phyloP scores from a whole-genome alignment of 768 basidiomycete genomes.

The Leucocoprinus leucothites region DNA sequence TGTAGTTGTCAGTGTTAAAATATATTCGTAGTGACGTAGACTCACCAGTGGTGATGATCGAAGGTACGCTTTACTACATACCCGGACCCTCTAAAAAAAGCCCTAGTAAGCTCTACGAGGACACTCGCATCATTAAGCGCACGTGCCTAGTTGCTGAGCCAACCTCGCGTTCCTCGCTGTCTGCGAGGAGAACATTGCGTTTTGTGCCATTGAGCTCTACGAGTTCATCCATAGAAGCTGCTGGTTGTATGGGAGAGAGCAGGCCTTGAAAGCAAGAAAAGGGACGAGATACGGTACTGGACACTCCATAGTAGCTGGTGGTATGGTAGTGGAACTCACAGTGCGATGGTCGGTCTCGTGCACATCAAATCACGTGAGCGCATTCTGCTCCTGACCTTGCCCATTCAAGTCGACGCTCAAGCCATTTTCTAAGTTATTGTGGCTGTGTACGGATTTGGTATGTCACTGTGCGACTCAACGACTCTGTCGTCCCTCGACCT shows the following conservation, averaged over 20 bases:
- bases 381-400: no score
- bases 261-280: no score
- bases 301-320: no score
- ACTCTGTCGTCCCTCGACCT: no score
- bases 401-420: no score
- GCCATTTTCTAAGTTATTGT: no score
- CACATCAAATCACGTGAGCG: not conserved
- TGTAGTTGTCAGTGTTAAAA: constrained; percentile 19
- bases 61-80: constrained; percentile 36
- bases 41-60: constrained; percentile 40
- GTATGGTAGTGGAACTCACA: not conserved
- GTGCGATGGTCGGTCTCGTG: not conserved
- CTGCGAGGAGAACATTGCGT: constrained; percentile 41
- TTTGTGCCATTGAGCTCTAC: constrained; percentile 43
- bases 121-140: not conserved
- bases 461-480: no score
- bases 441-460: no score
- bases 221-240: not conserved
- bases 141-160: constrained; percentile 36
- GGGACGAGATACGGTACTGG: no score
- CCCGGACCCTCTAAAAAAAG: constrained; percentile 25
- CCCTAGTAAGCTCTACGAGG: not conserved
- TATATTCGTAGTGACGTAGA: not conserved
- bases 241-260: no score
- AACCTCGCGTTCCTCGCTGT: constrained; percentile 47